These are phyloP conservation scores for Medicago arabica DNA, from an alignment of 306 rosid genomes.

Conservation along the genomic window DNA sequence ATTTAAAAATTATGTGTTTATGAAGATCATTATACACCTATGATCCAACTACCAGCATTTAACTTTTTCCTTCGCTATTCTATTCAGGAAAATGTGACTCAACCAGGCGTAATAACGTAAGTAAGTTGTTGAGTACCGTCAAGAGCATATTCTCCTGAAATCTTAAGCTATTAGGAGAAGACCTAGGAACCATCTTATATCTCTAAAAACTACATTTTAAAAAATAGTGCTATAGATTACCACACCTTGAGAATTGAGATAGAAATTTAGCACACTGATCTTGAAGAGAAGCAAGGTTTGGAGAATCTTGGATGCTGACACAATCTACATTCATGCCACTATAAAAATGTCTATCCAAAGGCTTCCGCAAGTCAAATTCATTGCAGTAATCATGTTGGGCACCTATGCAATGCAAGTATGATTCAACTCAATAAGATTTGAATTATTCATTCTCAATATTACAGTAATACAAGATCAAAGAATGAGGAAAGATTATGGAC, in stretches of 20 bases:
- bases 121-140: conserved; percentile 22
- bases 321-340: conserved; percentile 65
- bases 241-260: conserved; percentile 71
- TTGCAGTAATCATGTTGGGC: conserved; percentile 69
- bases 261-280: conserved; percentile 74
- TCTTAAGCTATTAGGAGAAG: conserved; percentile 9
- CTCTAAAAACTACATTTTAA: conserved; percentile 27
- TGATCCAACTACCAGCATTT: conserved; percentile 10
- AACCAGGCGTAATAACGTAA: conserved; percentile 10
- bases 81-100: neutral
- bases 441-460: neutral
- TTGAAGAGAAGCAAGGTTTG: conserved; percentile 58
- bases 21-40: neutral
- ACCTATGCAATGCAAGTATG: conserved; percentile 49
- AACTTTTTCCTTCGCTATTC: conserved; percentile 1
- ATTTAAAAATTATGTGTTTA: neutral
- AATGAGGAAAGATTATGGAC: conserved; percentile 10
- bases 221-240: conserved; percentile 15
- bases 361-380: conserved; percentile 85
- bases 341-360: conserved; percentile 72
- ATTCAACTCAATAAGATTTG: conserved; percentile 14
- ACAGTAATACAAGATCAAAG: conserved; percentile 1
- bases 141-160: conserved; percentile 2
- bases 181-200: conserved; percentile 10
- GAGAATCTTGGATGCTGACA: conserved; percentile 69